Evolutionary conservation across 495 filamentous ascomycete species (phyloP).

Genomic region (Annulohypoxylon maeteangense): DNA sequence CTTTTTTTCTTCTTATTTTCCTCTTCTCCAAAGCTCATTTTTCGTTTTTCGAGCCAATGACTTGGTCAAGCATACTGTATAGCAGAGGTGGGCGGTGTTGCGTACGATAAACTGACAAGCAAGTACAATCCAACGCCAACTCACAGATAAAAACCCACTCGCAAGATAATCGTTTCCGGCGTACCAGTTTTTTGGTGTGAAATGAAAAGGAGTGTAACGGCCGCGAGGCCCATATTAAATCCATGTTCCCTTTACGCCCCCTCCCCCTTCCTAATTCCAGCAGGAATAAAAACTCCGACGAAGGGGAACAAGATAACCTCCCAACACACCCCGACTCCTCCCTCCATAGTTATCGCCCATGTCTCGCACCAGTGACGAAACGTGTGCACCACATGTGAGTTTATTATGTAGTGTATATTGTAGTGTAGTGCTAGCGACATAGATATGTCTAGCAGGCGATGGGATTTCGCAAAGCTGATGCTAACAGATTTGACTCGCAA

Average conservation of each 20-base stretch:
- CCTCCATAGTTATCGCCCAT: constrained; percentile 23
- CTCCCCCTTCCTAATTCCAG: constrained; percentile 40
- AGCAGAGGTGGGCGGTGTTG: constrained; percentile 34
- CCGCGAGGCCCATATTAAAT: constrained; percentile 45
- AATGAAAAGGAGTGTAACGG: constrained; percentile 45
- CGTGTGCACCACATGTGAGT: constrained; percentile 12
- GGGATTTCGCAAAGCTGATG: background rate
- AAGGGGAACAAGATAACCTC: constrained; percentile 36
- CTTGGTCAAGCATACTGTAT: constrained; percentile 22
- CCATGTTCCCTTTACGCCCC: constrained; percentile 45
- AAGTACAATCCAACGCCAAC: constrained; percentile 48
- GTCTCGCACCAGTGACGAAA: constrained; percentile 19
- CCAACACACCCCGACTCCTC: constrained; percentile 18
- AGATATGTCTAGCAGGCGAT: constrained; percentile 14
- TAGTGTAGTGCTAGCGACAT: constrained; percentile 13
- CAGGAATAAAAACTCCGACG: constrained; percentile 40
- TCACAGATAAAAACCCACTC: constrained; percentile 32
- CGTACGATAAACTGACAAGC: constrained; percentile 30
- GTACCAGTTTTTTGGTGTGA: constrained; percentile 25
- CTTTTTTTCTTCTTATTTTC: constrained; percentile 16
- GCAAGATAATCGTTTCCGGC: constrained; percentile 38
- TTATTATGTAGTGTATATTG: constrained; percentile 2
- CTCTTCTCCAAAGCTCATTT: constrained; percentile 34
- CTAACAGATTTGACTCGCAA: constrained; percentile 17
- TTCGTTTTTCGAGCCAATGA: constrained; percentile 17